Conservation (phyloP, 805 yeast genomes). For the Kazachstania viticola region DNA sequence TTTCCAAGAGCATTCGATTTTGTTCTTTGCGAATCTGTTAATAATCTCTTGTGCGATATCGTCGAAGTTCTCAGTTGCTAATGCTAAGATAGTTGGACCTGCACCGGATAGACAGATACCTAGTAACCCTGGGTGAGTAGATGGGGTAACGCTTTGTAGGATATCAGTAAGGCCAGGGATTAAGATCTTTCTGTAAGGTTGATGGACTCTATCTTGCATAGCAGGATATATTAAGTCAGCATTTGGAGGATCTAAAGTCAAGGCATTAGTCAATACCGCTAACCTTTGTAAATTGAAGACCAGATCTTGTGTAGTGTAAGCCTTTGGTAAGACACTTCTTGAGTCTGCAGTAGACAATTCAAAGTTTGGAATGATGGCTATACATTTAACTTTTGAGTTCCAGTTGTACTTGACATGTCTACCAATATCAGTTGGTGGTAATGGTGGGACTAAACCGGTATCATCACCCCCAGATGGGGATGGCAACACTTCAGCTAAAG, state of each 20-base stretch:
- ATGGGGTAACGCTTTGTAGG: slow-evolving; percentile 68
- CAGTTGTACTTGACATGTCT: slow-evolving; percentile 77
- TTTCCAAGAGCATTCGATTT: slow-evolving; percentile 70
- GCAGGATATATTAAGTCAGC: slow-evolving; percentile 79
- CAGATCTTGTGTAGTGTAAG: slow-evolving; percentile 69
- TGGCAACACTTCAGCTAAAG: slow-evolving; percentile 75
- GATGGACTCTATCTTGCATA: slow-evolving; percentile 95
- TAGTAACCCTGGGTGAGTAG: slow-evolving; percentile 68
- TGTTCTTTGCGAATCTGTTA: slow-evolving; percentile 50
- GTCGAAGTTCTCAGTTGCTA: slow-evolving; percentile 84
- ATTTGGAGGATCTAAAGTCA: slow-evolving; percentile 75
- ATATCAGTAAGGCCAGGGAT: slow-evolving; percentile 88
- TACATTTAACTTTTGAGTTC: slow-evolving; percentile 72
- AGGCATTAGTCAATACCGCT: slow-evolving; percentile 85
- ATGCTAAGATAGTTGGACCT: slow-evolving; percentile 91
- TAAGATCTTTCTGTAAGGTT: slow-evolving; percentile 86
- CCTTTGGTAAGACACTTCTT: slow-evolving; percentile 76
- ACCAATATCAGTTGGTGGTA: slow-evolving; percentile 83
- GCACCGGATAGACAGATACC: slow-evolving; percentile 97
- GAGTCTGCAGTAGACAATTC: slow-evolving; percentile 90
- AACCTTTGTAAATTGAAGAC: slow-evolving; percentile 89
- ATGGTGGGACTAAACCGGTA: slow-evolving; percentile 59
- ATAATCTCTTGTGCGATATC: slow-evolving; percentile 70
- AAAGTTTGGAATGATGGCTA: slow-evolving; percentile 86
- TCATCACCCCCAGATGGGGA: slow-evolving; percentile 60